Percentiles rank a stretch among this genome's conserved stretches.
phyloP scores from a whole-genome alignment of 345 rosid species.

The Gossypioides kirkii region DNA sequence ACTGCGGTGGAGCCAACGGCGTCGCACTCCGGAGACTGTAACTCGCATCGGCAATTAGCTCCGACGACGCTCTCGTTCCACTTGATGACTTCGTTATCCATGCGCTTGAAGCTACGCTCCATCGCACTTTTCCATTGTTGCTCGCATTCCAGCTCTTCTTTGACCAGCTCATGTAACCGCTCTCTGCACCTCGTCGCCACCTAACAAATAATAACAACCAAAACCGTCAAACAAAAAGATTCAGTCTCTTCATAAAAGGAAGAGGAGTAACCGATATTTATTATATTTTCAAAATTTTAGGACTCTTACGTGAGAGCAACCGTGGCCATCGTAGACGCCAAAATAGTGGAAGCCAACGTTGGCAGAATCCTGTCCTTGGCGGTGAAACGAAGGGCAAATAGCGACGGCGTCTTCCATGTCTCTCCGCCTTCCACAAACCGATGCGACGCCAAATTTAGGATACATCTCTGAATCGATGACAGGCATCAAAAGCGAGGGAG shows the following conservation, averaged over 20 bases:
- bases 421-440: constrained; percentile 77
- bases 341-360: constrained; percentile 45
- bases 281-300: neutral
- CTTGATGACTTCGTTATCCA: constrained; percentile 43
- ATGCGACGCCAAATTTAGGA: constrained; percentile 65
- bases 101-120: constrained; percentile 60
- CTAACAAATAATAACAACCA: constrained; percentile 21
- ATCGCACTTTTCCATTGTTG: constrained; percentile 49
- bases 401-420: constrained; percentile 90
- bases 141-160: constrained; percentile 32
- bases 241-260: neutral
- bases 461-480: constrained; percentile 9
- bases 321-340: constrained; percentile 76
- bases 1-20: constrained; percentile 94
- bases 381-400: constrained; percentile 43
- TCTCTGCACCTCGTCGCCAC: constrained; percentile 58
- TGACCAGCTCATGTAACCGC: constrained; percentile 56
- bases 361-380: constrained; percentile 19
- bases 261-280: neutral
- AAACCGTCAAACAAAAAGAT: neutral
- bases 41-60: constrained; percentile 58
- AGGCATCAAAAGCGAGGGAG: neutral
- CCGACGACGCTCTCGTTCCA: constrained; percentile 17
- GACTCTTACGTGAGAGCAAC: constrained; percentile 64
- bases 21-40: constrained; percentile 60